Base-by-base conservation (phyloP, 805 yeast genomes). In the Kuraishia piskuri region DNA sequence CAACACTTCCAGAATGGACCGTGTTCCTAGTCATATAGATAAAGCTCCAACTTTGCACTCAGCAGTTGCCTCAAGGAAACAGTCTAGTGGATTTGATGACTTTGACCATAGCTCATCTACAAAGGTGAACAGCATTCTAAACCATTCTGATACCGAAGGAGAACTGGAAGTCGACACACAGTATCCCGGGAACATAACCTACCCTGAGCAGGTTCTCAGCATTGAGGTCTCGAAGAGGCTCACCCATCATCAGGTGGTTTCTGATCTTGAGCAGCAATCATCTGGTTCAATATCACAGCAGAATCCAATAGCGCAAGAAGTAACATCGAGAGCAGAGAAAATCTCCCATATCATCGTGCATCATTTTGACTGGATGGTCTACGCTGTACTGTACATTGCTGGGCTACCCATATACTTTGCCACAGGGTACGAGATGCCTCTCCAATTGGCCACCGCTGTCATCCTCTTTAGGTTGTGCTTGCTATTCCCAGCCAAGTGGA, bases 371-470 rank as follows among this genome's bases (percentile, higher is more conserved):
- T 82, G 83, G 78, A 55, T 75, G 14, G 61, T 82, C 2, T 82
- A 80, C 63, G 53, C 61, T 0, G 46, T 71, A 0, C 54, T 86
- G 10, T 77, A 83, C 54, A 59, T 83, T 7, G 73, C 70, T 2
- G 84, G 90, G 0, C 55, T 84, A 10, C 85, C 88, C 1, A 70
- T 84, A 25, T 86, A 84, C 65, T 84, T 78, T 61, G 67, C 78
- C 6, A 64, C 80, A 19, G 79, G 79, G 55, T 78, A 82, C 51
- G 77, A 80, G 55, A 68, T 86, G 64, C 82, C 84, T 9, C 77
- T 83, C 54, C 90, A 88, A 53, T 65, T 86, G 51, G 76, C 83
- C 21, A 68, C 84, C 37, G 80, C 87, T 1, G 77, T 86, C 2
- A 58, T 82, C 45, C 69, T 82, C 22, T 87, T 83, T 64, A 74